Percentiles rank a stretch among this genome's conserved stretches.
phyloP scores from a whole-genome alignment of 2,329 filamentous ascomycete genomes.

The Hypoxylon rubiginosum region DNA sequence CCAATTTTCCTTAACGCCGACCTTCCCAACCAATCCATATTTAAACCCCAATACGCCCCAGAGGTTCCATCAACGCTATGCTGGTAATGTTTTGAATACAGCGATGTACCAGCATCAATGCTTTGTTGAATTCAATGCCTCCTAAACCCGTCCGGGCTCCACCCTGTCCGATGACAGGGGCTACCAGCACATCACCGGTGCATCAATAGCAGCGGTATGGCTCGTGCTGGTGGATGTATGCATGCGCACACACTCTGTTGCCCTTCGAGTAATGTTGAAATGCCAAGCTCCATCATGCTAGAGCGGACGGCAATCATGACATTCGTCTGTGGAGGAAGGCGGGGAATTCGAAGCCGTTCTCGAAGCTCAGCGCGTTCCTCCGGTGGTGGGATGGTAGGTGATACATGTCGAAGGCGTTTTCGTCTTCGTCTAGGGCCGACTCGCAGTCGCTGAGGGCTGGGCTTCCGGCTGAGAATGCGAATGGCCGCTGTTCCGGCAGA shows the following conservation, averaged over 20 bases:
- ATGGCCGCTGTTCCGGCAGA: conserved; percentile 11
- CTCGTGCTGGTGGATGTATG: neutral
- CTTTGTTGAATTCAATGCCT: neutral
- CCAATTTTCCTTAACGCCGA: neutral
- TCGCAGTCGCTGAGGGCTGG: conserved; percentile 38
- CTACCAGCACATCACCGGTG: neutral
- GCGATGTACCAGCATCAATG: neutral
- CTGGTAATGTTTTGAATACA: neutral
- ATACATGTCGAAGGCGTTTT: conserved; percentile 34
- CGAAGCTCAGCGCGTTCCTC: conserved; percentile 39
- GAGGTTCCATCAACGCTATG: neutral
- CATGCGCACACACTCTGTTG: neutral
- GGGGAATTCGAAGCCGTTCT: conserved; percentile 40
- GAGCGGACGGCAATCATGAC: conserved; percentile 16
- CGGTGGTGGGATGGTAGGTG: conserved; percentile 38
- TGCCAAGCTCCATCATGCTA: neutral
- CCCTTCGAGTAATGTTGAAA: conserved; percentile 9
- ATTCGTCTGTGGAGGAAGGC: conserved; percentile 37
- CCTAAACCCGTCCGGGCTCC: neutral
- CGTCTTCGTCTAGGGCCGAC: conserved; percentile 39
- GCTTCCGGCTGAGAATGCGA: conserved; percentile 29
- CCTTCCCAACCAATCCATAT: neutral
- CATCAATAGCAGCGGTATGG: neutral
- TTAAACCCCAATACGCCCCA: neutral
- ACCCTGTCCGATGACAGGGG: neutral